phyloP scores from a whole-genome alignment of 257 asterid genomes.

The Leonotis leonurus region DNA sequence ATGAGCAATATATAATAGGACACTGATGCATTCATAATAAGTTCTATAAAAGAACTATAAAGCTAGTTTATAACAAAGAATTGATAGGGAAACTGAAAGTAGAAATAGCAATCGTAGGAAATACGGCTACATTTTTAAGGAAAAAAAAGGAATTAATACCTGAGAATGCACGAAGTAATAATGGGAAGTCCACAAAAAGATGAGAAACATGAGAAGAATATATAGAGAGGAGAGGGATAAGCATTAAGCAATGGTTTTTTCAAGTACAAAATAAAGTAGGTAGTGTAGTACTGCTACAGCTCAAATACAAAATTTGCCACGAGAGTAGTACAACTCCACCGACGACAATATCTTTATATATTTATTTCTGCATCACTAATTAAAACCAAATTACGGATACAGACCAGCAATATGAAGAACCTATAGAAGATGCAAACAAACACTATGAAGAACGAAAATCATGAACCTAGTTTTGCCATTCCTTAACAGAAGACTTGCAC shows the following conservation, averaged over 20 bases:
- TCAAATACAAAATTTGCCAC: not conserved
- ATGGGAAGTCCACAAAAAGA: not conserved
- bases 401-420: too few species aligned
- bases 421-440: too few species aligned
- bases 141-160: not conserved
- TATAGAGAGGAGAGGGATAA: not conserved
- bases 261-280: constrained; percentile 1
- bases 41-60: too few species aligned
- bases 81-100: too few species aligned
- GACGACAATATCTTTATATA: not conserved
- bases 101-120: not conserved
- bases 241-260: not conserved
- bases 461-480: not conserved
- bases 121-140: too few species aligned
- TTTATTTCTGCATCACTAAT: not conserved
- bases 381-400: not conserved
- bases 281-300: constrained; percentile 17
- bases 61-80: too few species aligned
- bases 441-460: not conserved
- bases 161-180: not conserved
- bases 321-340: constrained; percentile 14
- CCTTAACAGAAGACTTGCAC: not conserved
- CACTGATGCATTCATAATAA: not conserved
- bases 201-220: not conserved
- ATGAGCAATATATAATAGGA: not conserved